These are phyloP conservation scores for Metschnikowia vanudenii DNA, from an alignment of 805 yeast species.

Conservation along the genomic window DNA sequence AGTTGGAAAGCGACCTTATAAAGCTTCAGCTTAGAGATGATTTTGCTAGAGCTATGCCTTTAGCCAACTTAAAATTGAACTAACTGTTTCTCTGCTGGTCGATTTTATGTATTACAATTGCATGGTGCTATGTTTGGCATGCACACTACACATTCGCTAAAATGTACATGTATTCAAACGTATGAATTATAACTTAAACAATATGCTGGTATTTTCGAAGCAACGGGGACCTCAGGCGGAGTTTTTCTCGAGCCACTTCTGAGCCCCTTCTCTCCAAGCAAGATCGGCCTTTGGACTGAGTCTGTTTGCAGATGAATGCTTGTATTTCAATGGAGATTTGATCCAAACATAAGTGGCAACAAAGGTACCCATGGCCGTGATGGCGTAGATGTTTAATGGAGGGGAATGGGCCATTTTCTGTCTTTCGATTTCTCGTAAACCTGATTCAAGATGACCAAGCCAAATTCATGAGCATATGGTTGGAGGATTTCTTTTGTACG, in stretches of 20 bases:
- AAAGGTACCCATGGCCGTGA: slow-evolving; percentile 44
- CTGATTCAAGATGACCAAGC: background rate
- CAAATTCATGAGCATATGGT: slow-evolving; percentile 14
- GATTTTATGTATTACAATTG: background rate
- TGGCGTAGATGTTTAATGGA: slow-evolving; percentile 39
- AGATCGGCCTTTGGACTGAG: slow-evolving; percentile 47
- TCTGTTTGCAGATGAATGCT: slow-evolving; percentile 42
- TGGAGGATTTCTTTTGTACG: slow-evolving; percentile 13
- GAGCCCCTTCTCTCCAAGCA: slow-evolving; percentile 48
- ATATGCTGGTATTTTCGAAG: background rate
- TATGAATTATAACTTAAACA: slow-evolving; percentile 2
- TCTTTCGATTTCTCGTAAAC: background rate
- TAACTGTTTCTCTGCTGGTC: background rate
- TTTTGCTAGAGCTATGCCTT: slow-evolving; percentile 17
- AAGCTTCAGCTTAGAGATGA: slow-evolving; percentile 26
- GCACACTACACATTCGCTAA: background rate
- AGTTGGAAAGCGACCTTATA: slow-evolving; percentile 73
- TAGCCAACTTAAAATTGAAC: slow-evolving; percentile 12
- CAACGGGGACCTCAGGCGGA: slow-evolving; percentile 2
- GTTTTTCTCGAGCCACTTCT: slow-evolving; percentile 39
- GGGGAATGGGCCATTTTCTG: slow-evolving; percentile 35
- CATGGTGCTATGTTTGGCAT: background rate
- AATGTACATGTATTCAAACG: slow-evolving; percentile 6
- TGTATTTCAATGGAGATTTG: slow-evolving; percentile 45
- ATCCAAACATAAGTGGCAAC: slow-evolving; percentile 33